Conservation (phyloP, 1,284 basidiomycete species). For the Thelephora terrestris region DNA sequence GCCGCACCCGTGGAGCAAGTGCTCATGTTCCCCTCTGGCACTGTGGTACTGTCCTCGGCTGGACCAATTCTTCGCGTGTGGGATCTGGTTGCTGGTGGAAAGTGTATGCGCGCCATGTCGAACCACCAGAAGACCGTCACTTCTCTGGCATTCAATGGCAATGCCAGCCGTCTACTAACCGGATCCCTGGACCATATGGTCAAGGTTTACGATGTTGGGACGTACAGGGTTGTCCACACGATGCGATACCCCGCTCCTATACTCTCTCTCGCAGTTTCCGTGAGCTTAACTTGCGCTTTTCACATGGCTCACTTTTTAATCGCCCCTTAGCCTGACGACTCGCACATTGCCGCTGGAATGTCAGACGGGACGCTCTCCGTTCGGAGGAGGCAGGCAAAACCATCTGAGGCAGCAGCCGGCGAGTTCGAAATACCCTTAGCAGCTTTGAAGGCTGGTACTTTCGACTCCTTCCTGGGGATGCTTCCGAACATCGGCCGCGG, state of each 20-base stretch:
- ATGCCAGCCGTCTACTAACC: constrained; percentile 73
- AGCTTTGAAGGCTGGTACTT: constrained; percentile 49
- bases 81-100: constrained; percentile 91
- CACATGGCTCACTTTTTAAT: constrained; percentile 4
- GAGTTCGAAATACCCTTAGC: constrained; percentile 24
- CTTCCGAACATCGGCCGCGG: constrained; percentile 49
- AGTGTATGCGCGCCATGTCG: constrained; percentile 80
- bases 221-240: constrained; percentile 94
- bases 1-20: constrained; percentile 86
- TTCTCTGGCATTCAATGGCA: constrained; percentile 71
- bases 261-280: constrained; percentile 85
- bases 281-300: constrained; percentile 28
- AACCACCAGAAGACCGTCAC: constrained; percentile 99
- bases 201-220: constrained; percentile 94
- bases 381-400: constrained; percentile 72
- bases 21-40: constrained; percentile 87
- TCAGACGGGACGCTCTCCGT: constrained; percentile 93
- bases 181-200: constrained; percentile 95
- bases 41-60: constrained; percentile 77
- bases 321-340: constrained; percentile 75
- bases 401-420: constrained; percentile 45
- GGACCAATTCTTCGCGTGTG: constrained; percentile 93
- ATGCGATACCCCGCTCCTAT: constrained; percentile 97
- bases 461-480: constrained; percentile 65
- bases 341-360: constrained; percentile 93